Percentiles rank a stretch among this genome's conserved stretches.
phyloP scores from a whole-genome alignment of 2,329 filamentous ascomycete genomes.

The Anisogramma anomala region DNA sequence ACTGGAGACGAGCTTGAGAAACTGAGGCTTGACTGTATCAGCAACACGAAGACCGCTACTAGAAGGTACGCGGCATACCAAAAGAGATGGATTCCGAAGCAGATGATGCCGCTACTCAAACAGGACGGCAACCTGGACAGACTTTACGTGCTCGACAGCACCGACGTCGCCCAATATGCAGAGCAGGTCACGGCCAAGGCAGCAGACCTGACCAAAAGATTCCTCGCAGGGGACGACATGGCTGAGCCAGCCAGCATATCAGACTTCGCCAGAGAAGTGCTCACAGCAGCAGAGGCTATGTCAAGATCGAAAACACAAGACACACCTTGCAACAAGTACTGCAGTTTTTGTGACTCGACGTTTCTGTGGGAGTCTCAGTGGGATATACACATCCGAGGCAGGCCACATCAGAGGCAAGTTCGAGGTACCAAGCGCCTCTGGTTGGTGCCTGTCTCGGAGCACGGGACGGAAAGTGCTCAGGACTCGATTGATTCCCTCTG shows the following conservation, averaged over 20 bases:
- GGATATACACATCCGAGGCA: constrained; percentile 28
- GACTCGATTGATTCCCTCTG: no score
- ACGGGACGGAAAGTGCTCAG: background rate
- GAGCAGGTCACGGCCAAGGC: constrained; percentile 56
- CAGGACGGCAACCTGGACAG: constrained; percentile 42
- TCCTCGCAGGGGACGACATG: constrained; percentile 47
- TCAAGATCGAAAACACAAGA: constrained; percentile 46
- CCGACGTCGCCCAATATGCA: constrained; percentile 51
- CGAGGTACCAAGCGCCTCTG: constrained; percentile 7
- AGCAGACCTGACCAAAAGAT: constrained; percentile 45
- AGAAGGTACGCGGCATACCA: constrained; percentile 81
- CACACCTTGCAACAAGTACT: constrained; percentile 47
- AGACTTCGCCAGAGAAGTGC: constrained; percentile 35
- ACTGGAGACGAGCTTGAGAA: constrained; percentile 34
- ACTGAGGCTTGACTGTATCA: constrained; percentile 49
- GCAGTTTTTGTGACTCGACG: constrained; percentile 60
- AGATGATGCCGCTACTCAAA: constrained; percentile 59
- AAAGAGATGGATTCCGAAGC: constrained; percentile 74
- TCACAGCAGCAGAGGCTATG: constrained; percentile 35
- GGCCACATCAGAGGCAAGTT: constrained; percentile 5
- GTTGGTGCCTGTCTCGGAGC: background rate
- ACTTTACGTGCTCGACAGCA: constrained; percentile 74
- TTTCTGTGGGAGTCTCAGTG: constrained; percentile 43
- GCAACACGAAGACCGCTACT: constrained; percentile 71
- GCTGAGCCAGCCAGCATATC: constrained; percentile 40